A percentile compares a stretch with the other conserved stretches of the same genome.
phyloP scores from a whole-genome alignment of 768 basidiomycete species.

The Termitomyces sp. region DNA sequence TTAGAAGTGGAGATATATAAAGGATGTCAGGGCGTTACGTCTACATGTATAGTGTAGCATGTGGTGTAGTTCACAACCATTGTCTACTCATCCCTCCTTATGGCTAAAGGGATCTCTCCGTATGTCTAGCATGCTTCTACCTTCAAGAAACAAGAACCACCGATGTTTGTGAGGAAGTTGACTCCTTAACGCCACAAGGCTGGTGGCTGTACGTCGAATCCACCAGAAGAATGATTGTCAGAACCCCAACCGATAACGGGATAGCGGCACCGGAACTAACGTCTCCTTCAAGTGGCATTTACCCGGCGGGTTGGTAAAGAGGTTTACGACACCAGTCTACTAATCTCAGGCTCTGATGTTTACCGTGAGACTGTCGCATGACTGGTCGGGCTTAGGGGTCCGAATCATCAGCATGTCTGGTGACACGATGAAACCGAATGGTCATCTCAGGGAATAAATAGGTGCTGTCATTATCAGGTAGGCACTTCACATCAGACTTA shows the following conservation, averaged over 20 bases:
- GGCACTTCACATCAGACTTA: constrained; percentile 7
- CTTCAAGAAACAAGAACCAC: constrained; percentile 2
- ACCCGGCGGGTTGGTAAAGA: constrained; percentile 4
- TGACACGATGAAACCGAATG: neutral
- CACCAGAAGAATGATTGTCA: constrained; percentile 3
- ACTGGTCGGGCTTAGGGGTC: neutral
- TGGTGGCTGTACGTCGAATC: constrained; percentile 25
- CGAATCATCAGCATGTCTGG: constrained; percentile 3
- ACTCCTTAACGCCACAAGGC: constrained; percentile 19
- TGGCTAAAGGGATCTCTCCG: neutral
- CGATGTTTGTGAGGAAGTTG: constrained; percentile 2
- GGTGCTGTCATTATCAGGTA: neutral
- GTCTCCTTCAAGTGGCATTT: neutral
- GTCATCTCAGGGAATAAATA: constrained; percentile 1
- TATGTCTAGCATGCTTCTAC: neutral
- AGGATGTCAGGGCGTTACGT: too few relatives aligned
- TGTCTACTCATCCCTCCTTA: neutral
- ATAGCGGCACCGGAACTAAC: constrained; percentile 3
- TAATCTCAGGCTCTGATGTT: constrained; percentile 3
- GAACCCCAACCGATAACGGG: constrained; percentile 2
- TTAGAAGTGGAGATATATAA: too few relatives aligned
- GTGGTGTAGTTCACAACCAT: neutral
- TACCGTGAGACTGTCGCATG: constrained; percentile 7
- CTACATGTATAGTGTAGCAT: neutral
- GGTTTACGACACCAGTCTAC: neutral